A percentile compares a stretch with the other conserved stretches of the same genome.
Conservation (phyloP, 345 rosid species). For the Moringa oleifera region DNA sequence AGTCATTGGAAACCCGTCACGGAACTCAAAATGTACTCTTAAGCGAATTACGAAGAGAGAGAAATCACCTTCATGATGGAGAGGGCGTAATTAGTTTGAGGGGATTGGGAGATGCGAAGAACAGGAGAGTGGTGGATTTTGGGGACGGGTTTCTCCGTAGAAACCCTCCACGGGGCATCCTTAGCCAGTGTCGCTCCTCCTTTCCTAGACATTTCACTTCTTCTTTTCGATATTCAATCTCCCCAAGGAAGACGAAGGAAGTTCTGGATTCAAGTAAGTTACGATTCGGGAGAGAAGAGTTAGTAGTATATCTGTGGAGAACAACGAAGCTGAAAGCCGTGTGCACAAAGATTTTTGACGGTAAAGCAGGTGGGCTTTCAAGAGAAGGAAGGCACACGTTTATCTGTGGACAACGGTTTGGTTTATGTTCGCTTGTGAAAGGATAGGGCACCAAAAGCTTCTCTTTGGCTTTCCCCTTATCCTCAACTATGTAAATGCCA, state of each 20-base stretch:
- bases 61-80: constrained; percentile 55
- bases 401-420: no score
- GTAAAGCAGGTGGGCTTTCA: no score
- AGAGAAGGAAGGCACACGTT: no score
- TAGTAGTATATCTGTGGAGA: no score
- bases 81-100: constrained; percentile 52
- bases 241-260: neutral
- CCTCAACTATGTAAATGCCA: no score
- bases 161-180: constrained; percentile 86
- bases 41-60: neutral
- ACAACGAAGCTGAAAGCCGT: no score
- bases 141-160: constrained; percentile 58
- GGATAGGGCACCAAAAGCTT: no score
- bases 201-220: constrained; percentile 48
- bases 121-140: constrained; percentile 65
- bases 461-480: no score
- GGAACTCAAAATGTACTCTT: neutral
- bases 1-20: neutral
- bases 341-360: no score
- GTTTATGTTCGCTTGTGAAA: no score
- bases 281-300: neutral
- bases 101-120: constrained; percentile 48
- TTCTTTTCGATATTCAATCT: neutral
- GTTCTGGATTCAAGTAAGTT: neutral
- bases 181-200: constrained; percentile 51